Evolutionary conservation across 441 rosid genomes (phyloP).

Genomic region (Corymbia calophylla): DNA sequence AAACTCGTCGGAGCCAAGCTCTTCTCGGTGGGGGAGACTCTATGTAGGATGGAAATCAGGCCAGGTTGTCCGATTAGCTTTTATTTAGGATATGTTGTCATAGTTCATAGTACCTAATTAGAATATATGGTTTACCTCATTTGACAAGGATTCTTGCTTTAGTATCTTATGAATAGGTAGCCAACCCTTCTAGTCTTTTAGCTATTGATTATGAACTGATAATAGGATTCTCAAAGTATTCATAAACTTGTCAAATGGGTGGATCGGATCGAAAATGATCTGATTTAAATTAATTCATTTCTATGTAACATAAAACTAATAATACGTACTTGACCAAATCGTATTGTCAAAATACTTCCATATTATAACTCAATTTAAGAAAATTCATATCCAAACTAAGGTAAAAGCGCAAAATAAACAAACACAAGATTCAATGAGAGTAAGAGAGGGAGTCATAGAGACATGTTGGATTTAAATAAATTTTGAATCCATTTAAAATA

Average conservation of each 20-base stretch:
- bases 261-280: rapidly evolving
- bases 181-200: not conserved
- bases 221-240: not conserved
- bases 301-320: not conserved
- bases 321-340: rapidly evolving
- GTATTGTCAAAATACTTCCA: no score
- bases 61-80: not conserved
- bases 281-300: no score
- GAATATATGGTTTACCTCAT: not conserved
- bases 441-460: rapidly evolving
- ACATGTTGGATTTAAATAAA: rapidly evolving
- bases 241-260: rapidly evolving
- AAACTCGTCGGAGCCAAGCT: not conserved
- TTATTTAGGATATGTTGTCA: not conserved
- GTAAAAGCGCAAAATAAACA: rapidly evolving
- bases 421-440: rapidly evolving
- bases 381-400: no score
- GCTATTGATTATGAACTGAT: not conserved
- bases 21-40: not conserved
- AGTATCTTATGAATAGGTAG: not conserved
- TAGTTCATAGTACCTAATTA: not conserved
- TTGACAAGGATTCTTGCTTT: not conserved
- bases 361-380: no score
- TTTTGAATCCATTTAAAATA: no score
- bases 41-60: not conserved